These are phyloP conservation scores for Colletotrichum camelliae DNA, from an alignment of 2,329 filamentous ascomycete species.

Conservation along the genomic window DNA sequence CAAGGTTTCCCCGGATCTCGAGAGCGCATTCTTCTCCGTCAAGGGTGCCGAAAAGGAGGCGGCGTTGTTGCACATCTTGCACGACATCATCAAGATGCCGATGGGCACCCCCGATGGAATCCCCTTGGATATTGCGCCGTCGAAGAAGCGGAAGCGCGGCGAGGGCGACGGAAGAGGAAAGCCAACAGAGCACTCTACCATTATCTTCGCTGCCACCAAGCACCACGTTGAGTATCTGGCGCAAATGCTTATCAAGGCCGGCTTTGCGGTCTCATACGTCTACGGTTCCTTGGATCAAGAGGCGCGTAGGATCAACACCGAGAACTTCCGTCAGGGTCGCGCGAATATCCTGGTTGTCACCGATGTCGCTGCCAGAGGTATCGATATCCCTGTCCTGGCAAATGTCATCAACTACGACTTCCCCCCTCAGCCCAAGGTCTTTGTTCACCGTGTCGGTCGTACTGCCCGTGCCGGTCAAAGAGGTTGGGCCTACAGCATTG, in stretches of 20 bases:
- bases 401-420: constrained; percentile 99
- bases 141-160: constrained; percentile 76
- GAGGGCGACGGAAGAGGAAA: constrained; percentile 65
- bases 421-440: constrained; percentile 94
- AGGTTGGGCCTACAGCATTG: constrained; percentile 94
- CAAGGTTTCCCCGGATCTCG: constrained; percentile 94
- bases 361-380: constrained; percentile 94
- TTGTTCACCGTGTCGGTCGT: constrained; percentile 93
- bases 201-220: constrained; percentile 93
- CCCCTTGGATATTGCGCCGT: constrained; percentile 47
- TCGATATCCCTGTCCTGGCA: constrained; percentile 93
- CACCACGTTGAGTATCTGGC: constrained; percentile 96
- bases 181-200: constrained; percentile 89
- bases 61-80: constrained; percentile 84
- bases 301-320: constrained; percentile 88
- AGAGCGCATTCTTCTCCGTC: constrained; percentile 92
- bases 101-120: constrained; percentile 63
- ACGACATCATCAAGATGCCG: constrained; percentile 93
- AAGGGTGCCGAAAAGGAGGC: constrained; percentile 96
- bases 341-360: constrained; percentile 95
- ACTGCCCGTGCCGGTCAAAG: constrained; percentile 92
- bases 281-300: constrained; percentile 96
- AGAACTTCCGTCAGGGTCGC: constrained; percentile 83
- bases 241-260: constrained; percentile 77
- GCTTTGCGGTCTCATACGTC: constrained; percentile 90